phyloP scores from a whole-genome alignment of 176 grass and related monocot species.

The Elymus sibiricus region DNA sequence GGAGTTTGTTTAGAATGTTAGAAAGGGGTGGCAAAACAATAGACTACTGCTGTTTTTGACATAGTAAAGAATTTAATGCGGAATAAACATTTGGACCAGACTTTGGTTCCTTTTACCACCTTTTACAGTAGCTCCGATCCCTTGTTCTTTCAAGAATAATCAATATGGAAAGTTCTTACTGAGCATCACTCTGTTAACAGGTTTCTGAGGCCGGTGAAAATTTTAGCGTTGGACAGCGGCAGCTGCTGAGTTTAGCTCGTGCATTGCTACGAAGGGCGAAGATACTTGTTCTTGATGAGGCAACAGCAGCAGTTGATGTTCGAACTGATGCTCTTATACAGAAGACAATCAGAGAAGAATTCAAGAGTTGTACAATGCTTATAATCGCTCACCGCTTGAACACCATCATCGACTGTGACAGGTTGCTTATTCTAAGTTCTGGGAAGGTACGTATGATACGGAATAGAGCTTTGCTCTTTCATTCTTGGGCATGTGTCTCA shows the following conservation, averaged over 20 bases:
- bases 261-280: slow-evolving; percentile 89
- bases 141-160: not conserved
- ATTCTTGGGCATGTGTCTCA: not conserved
- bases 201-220: slow-evolving; percentile 97
- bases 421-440: slow-evolving; percentile 84
- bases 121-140: not conserved
- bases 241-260: slow-evolving; percentile 87
- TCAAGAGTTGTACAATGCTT: slow-evolving; percentile 98
- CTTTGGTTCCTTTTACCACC: not conserved
- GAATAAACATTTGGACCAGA: not conserved
- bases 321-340: slow-evolving; percentile 97
- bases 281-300: slow-evolving; percentile 98
- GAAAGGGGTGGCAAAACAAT: slow-evolving; percentile 15
- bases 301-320: slow-evolving; percentile 95
- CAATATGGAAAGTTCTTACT: not conserved
- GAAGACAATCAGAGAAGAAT: slow-evolving; percentile 98
- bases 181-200: slow-evolving; percentile 29
- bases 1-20: not conserved
- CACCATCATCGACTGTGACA: slow-evolving; percentile 88
- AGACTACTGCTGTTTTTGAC: not conserved
- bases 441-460: slow-evolving; percentile 63
- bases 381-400: slow-evolving; percentile 94
- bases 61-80: not conserved
- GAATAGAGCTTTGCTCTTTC: slow-evolving; percentile 1
- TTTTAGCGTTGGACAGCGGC: slow-evolving; percentile 95